Conservation (phyloP, 208 protist genomes). For the Crithidia thermophila region DNA sequence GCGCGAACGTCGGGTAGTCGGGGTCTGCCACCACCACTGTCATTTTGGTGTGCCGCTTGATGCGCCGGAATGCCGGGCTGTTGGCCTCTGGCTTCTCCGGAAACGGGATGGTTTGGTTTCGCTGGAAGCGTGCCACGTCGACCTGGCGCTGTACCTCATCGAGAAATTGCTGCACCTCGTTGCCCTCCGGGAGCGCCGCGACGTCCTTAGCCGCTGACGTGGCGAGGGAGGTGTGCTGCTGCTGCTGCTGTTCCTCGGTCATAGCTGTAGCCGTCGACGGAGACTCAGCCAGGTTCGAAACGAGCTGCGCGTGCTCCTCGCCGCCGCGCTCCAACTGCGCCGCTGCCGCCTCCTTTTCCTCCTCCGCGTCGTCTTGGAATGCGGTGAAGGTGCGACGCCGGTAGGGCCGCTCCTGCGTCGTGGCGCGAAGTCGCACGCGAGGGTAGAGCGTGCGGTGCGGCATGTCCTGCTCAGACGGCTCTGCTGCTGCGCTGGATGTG, state of each 20-base stretch:
- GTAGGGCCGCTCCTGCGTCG: conserved; percentile 41
- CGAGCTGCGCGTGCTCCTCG: conserved; percentile 3
- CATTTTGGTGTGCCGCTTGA: conserved; percentile 65
- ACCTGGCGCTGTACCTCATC: conserved; percentile 57
- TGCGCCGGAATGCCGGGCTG: conserved; percentile 66
- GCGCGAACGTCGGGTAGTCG: conserved; percentile 61
- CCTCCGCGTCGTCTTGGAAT: too few species aligned
- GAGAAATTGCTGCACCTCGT: conserved; percentile 70
- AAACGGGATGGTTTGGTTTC: conserved; percentile 68
- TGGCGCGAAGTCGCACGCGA: conserved; percentile 36
- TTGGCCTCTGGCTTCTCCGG: conserved; percentile 66
- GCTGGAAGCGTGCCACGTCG: conserved; percentile 33
- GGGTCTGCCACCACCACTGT: conserved; percentile 45
- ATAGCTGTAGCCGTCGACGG: neutral
- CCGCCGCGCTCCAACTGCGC: neutral
- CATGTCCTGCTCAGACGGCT: neutral
- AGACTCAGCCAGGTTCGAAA: neutral
- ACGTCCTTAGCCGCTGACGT: neutral
- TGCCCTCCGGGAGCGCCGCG: conserved; percentile 14
- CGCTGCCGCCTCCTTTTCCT: neutral
- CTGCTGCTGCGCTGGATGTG: too few species aligned
- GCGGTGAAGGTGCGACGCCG: conserved; percentile 22
- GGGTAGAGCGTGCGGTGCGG: conserved; percentile 34
- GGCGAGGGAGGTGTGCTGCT: neutral
- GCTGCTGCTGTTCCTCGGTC: neutral